A percentile compares a stretch with the other conserved stretches of the same genome.
Evolutionary conservation across 1,284 basidiomycete genomes (phyloP).

Genomic region (Sanghuangporus baumii): DNA sequence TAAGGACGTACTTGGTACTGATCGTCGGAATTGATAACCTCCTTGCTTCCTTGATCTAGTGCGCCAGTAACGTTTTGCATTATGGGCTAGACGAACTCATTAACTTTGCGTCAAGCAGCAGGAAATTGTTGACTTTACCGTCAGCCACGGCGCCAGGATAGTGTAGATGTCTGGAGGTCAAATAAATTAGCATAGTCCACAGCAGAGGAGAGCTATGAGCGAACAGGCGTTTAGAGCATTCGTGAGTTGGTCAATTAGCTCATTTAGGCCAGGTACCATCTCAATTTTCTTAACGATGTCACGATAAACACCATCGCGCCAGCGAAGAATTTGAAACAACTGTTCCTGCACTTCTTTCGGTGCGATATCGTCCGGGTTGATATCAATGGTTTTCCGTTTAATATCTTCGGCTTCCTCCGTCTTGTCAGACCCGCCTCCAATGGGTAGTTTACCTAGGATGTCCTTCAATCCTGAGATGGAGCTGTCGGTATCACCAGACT

Average conservation of each 20-base stretch:
- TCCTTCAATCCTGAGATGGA: constrained; percentile 39
- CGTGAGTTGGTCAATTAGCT: constrained; percentile 61
- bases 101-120: neutral
- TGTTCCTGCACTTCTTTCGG: constrained; percentile 68
- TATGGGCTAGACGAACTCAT: constrained; percentile 40
- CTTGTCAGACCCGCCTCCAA: constrained; percentile 45
- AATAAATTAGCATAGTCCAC: constrained; percentile 12
- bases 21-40: constrained; percentile 66
- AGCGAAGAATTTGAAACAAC: constrained; percentile 65
- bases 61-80: constrained; percentile 51
- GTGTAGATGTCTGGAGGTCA: constrained; percentile 55
- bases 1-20: constrained; percentile 49
- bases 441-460: constrained; percentile 48
- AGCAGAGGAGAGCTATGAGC: constrained; percentile 23
- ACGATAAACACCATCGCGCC: constrained; percentile 60
- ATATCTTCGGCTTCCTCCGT: constrained; percentile 50
- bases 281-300: constrained; percentile 50
- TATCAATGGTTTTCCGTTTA: constrained; percentile 47
- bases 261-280: constrained; percentile 63
- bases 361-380: constrained; percentile 52
- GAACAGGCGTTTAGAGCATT: constrained; percentile 60
- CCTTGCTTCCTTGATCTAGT: constrained; percentile 59
- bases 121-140: constrained; percentile 29
- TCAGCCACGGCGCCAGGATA: constrained; percentile 61
- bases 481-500: constrained; percentile 34